A percentile compares a stretch with the other conserved stretches of the same genome.
Conservation (phyloP, 352 stramenopile genomes). For the Chloridella minuta region DNA sequence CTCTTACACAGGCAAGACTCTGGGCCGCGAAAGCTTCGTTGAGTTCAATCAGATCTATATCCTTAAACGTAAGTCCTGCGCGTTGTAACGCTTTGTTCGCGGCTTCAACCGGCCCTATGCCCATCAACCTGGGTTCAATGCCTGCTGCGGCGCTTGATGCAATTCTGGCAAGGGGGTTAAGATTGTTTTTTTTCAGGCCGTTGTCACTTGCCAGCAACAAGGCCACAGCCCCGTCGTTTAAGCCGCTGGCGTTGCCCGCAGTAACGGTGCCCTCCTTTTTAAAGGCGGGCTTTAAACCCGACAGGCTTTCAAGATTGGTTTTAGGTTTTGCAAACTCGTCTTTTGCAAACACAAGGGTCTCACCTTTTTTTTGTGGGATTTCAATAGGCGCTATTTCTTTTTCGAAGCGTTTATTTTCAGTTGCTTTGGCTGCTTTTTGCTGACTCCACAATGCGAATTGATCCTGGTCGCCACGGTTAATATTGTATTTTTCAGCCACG, state of each 20-base stretch:
- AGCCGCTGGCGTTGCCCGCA: constrained; percentile 66
- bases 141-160: constrained; percentile 56
- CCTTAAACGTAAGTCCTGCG: constrained; percentile 43
- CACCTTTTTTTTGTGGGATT: constrained; percentile 46
- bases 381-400: constrained; percentile 66
- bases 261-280: constrained; percentile 85
- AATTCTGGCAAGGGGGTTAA: constrained; percentile 58
- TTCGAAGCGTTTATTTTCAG: constrained; percentile 57
- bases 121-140: constrained; percentile 81
- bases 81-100: constrained; percentile 54
- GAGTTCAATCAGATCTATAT: constrained; percentile 88
- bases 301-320: constrained; percentile 40
- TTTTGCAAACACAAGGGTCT: constrained; percentile 26
- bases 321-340: constrained; percentile 43
- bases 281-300: constrained; percentile 67
- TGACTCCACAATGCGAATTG: constrained; percentile 64
- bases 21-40: constrained; percentile 93
- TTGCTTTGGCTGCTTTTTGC: constrained; percentile 47
- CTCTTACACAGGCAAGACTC: constrained; percentile 71
- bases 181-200: constrained; percentile 49
- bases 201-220: constrained; percentile 66
- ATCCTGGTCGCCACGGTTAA: constrained; percentile 65
- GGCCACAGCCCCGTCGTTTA: constrained; percentile 68
- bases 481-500: constrained; percentile 62
- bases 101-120: constrained; percentile 67